These are phyloP conservation scores for Lipomyces sp. DNA, from an alignment of 805 yeast species.

Conservation along the genomic window DNA sequence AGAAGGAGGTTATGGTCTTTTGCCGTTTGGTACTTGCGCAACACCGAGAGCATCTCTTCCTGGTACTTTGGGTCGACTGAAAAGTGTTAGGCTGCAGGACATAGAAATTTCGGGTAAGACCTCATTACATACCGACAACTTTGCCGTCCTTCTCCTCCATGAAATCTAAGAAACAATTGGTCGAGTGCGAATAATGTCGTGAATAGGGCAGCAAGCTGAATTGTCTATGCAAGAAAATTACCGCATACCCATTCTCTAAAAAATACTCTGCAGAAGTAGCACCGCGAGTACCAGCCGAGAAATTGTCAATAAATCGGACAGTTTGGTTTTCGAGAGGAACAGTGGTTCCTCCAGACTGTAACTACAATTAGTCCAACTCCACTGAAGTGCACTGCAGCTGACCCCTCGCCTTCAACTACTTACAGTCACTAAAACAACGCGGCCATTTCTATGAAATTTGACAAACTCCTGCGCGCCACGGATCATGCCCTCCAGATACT, in stretches of 20 bases:
- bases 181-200: slow-evolving; percentile 81
- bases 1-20: slow-evolving; percentile 60
- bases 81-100: not conserved
- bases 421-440: slow-evolving; percentile 76
- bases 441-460: slow-evolving; percentile 54
- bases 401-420: not conserved
- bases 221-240: slow-evolving; percentile 89
- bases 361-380: not conserved
- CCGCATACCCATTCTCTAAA: slow-evolving; percentile 84
- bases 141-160: slow-evolving; percentile 60
- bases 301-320: slow-evolving; percentile 94
- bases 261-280: slow-evolving; percentile 94
- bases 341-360: slow-evolving; percentile 87
- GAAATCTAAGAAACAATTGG: slow-evolving; percentile 83
- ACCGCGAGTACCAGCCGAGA: slow-evolving; percentile 97
- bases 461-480: slow-evolving; percentile 66
- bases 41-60: slow-evolving; percentile 62
- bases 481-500: slow-evolving; percentile 67
- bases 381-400: not conserved
- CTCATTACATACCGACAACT: slow-evolving; percentile 49
- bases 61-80: slow-evolving; percentile 62
- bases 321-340: slow-evolving; percentile 97
- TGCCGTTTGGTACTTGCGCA: slow-evolving; percentile 57
- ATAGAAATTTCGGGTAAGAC: not conserved
- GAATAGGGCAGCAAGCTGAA: slow-evolving; percentile 90